A percentile compares a stretch with the other conserved stretches of the same genome.
phyloP scores from a whole-genome alignment of 352 stramenopile genomes.

The Phytophthora ramorum region DNA sequence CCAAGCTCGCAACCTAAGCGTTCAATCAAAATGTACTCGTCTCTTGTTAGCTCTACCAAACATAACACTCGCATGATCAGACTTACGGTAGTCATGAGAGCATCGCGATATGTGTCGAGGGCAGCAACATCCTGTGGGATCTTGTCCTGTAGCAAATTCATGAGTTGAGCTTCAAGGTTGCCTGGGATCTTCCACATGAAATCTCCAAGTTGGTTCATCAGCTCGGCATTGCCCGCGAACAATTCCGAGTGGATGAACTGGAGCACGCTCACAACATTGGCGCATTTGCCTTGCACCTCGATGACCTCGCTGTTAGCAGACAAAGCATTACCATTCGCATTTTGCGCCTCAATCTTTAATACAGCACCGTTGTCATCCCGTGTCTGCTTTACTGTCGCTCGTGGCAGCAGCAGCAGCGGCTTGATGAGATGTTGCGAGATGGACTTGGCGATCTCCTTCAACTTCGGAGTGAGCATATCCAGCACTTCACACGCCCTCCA shows the following conservation, averaged over 20 bases:
- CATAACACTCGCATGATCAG: not conserved
- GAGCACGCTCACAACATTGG: conserved; percentile 56
- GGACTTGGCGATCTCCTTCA: conserved; percentile 68
- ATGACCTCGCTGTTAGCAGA: conserved; percentile 30
- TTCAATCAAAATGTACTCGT: not conserved
- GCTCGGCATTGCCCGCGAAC: conserved; percentile 43
- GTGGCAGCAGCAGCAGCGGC: conserved; percentile 45
- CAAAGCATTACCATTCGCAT: conserved; percentile 1
- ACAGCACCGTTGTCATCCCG: conserved; percentile 29
- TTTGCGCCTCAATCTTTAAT: conserved; percentile 32
- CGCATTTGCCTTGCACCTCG: conserved; percentile 44
- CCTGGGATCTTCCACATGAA: conserved; percentile 78
- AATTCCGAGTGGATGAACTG: conserved; percentile 64
- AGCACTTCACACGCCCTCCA: conserved; percentile 67
- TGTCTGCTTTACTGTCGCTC: conserved; percentile 28
- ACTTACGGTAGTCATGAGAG: conserved; percentile 47
- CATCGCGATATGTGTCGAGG: conserved; percentile 59
- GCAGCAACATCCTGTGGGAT: conserved; percentile 68
- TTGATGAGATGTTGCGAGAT: conserved; percentile 59
- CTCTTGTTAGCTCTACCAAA: not conserved
- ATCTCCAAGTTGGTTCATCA: conserved; percentile 62
- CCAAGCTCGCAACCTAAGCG: conserved; percentile 54
- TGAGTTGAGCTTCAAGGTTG: conserved; percentile 72
- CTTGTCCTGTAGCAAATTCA: conserved; percentile 67
- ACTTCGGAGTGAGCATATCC: conserved; percentile 42